These are phyloP conservation scores for Hypholoma sublateritium DNA, from an alignment of 768 basidiomycete genomes.

Conservation along the genomic window DNA sequence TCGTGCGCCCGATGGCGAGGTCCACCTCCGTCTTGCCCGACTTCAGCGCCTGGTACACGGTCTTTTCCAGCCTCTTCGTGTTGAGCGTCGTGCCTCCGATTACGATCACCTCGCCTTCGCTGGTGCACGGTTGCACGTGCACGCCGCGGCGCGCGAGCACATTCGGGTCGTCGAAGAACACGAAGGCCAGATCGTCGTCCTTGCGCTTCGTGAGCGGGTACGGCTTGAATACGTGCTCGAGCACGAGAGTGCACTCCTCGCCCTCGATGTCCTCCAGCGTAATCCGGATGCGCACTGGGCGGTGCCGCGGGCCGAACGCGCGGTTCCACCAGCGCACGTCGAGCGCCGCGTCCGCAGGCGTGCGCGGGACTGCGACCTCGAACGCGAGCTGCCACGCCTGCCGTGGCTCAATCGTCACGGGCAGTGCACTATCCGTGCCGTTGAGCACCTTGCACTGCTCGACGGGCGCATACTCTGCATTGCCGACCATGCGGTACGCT, in stretches of 20 bases:
- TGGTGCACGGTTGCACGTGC: constrained; percentile 20
- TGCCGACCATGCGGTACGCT: constrained; percentile 35
- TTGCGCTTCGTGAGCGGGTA: constrained; percentile 24
- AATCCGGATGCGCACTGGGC: constrained; percentile 37
- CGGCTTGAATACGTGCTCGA: constrained; percentile 37
- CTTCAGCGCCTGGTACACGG: constrained; percentile 36
- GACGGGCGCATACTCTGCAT: constrained; percentile 30
- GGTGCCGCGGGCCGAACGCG: constrained; percentile 30
- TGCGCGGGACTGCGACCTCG: constrained; percentile 29
- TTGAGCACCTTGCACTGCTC: constrained; percentile 26
- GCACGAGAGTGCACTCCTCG: constrained; percentile 36
- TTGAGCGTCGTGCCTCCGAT: constrained; percentile 24
- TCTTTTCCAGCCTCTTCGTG: constrained; percentile 27
- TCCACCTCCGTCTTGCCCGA: constrained; percentile 37
- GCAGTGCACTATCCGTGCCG: constrained; percentile 18
- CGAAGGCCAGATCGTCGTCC: constrained; percentile 30
- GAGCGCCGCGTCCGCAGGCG: constrained; percentile 31
- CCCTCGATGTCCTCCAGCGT: constrained; percentile 36
- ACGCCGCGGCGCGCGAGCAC: constrained; percentile 24
- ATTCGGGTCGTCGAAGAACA: constrained; percentile 34
- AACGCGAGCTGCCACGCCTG: constrained; percentile 32
- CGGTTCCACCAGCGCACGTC: constrained; percentile 32
- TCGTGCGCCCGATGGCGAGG: constrained; percentile 29
- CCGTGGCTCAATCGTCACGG: constrained; percentile 37
- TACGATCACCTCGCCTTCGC: constrained; percentile 17